Evolutionary conservation across 208 protist genomes (phyloP).

Genomic region (Leishmania gerbilli): DNA sequence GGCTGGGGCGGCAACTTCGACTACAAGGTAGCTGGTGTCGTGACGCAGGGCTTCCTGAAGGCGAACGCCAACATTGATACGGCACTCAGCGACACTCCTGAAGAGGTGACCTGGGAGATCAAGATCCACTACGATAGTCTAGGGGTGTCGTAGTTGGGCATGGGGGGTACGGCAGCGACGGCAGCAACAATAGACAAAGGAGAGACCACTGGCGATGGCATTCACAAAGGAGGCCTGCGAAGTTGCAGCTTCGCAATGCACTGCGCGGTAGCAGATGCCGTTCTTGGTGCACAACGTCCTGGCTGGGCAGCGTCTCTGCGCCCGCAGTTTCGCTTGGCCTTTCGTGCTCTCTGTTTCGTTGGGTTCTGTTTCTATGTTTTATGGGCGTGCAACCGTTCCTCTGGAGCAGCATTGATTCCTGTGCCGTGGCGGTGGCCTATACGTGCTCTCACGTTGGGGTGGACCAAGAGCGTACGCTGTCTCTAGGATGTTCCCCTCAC

Average conservation of each 20-base stretch:
- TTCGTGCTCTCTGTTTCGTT: background rate
- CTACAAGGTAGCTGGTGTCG: constrained; percentile 78
- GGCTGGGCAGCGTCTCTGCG: too few species aligned
- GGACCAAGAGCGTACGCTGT: background rate
- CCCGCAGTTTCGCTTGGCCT: background rate
- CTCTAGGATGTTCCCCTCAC: background rate
- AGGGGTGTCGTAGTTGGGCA: constrained; percentile 13
- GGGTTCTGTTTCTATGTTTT: background rate
- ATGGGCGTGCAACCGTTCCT: background rate
- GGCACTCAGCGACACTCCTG: constrained; percentile 37
- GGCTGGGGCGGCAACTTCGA: constrained; percentile 87
- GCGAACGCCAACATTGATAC: constrained; percentile 65
- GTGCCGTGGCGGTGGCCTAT: background rate
- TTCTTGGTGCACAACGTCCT: background rate
- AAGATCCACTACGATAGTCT: constrained; percentile 77
- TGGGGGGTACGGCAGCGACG: too few species aligned
- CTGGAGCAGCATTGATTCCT: background rate
- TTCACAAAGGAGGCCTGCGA: too few species aligned
- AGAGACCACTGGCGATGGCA: too few species aligned
- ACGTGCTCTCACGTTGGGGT: background rate
- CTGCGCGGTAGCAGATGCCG: background rate
- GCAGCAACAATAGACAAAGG: background rate
- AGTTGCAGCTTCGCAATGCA: too few species aligned
- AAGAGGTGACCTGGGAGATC: constrained; percentile 63
- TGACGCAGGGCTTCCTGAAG: constrained; percentile 75